Evolutionary conservation across 805 yeast genomes (phyloP), one percentile per base, ranked within the genome.

Genomic region (Kuraishia floccosa): DNA sequence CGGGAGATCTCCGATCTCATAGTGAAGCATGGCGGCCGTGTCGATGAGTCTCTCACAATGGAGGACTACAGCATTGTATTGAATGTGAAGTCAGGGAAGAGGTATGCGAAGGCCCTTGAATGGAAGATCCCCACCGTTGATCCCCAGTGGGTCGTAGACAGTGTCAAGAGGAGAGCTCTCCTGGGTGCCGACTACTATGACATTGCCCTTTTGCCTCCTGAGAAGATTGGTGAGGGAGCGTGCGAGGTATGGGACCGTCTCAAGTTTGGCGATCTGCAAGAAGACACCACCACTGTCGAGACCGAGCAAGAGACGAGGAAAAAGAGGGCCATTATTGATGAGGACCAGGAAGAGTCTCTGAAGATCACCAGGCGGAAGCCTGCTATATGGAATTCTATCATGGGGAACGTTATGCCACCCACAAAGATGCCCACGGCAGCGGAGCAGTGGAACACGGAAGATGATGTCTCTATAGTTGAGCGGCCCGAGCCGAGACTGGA

Each of bases 51-150:
- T 1, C 50, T 76, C 23, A 65, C 72, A 2, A 52, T 54, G 6
- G 50, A 58, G 5, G 60, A 60, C 28, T 41, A 59, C 3, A 58
- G 65, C 35, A 51, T 76, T 1, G 58, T 76, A 4, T 63, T 74
- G n/a, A 59, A 71, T 18, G 71, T 64, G 29, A 50, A 49, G 17
- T 44, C 51, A 12, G 84, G 84, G 0, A 65, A 58, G 34, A 43
- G 82, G 31, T 74, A 59, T 41, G 53, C 53, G 11, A 68, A 68
- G 42, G 75, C 75, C 3, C 25, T 60, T 2, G 70, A 68, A 42
- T 68, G 76, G 76, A 52, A 54, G 8, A 63, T 63, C 4, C 72
- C 72, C 2, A 60, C 60, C 2, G 62, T 68, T 18, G 72, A 68
- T 42, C 76, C 76, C 0, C 42, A 58, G 23, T 69, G 69, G 68